Evolutionary conservation across 345 rosid species (phyloP).

Genomic region (Eucalyptus urophylla): DNA sequence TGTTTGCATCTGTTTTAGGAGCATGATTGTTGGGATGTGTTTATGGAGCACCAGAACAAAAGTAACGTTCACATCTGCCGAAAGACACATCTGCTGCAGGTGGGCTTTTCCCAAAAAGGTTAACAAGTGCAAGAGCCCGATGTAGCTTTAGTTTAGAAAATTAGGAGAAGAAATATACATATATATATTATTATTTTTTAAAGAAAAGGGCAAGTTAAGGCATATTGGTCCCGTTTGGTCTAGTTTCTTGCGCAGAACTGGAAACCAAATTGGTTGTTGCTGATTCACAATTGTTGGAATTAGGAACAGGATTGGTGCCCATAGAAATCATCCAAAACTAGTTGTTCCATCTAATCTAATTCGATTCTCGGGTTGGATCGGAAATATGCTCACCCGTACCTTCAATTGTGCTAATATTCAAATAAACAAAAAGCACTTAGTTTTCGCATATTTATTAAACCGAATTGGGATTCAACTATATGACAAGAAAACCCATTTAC

Average conservation of each 20-base stretch:
- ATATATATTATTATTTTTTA: too few relatives aligned
- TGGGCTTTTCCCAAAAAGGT: neutral
- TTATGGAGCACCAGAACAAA: neutral
- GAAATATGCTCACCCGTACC: neutral
- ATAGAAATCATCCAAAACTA: neutral
- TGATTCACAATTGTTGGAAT: neutral
- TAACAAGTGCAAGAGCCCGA: neutral
- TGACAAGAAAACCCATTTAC: neutral
- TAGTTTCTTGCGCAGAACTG: accelerated
- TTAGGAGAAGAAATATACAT: neutral
- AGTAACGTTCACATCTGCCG: neutral
- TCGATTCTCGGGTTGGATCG: accelerated
- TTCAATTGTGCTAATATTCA: neutral
- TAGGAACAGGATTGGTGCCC: neutral
- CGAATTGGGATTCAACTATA: neutral
- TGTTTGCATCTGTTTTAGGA: neutral
- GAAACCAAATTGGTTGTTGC: neutral
- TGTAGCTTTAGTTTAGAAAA: neutral
- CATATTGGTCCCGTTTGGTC: neutral
- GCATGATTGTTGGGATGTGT: neutral
- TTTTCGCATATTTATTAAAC: neutral
- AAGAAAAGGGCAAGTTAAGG: neutral
- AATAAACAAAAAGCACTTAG: neutral
- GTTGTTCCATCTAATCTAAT: accelerated
- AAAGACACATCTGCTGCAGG: neutral